Evolutionary conservation across 2,329 filamentous ascomycete genomes (phyloP).

Genomic region (Talaromyces sp.): DNA sequence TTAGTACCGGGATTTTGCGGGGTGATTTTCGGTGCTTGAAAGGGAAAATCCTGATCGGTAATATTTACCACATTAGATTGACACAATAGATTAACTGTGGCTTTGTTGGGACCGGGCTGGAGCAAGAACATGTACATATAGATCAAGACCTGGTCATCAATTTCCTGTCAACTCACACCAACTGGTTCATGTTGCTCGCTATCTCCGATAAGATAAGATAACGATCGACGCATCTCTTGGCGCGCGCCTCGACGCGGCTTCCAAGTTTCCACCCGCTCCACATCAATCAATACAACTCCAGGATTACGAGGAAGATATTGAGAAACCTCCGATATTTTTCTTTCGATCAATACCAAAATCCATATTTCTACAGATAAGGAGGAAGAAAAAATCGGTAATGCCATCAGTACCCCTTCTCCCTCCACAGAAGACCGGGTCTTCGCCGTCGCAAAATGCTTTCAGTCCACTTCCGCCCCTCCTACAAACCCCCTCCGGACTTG

Average conservation of each 20-base stretch:
- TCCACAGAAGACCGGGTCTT: conserved; percentile 1
- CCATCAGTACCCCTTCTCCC: conserved; percentile 37
- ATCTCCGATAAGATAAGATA: conserved; percentile 6
- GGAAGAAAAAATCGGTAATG: conserved; percentile 24
- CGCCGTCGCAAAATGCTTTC: conserved; percentile 6
- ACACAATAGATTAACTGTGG: not conserved
- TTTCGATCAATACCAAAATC: not conserved
- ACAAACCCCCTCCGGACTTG: conserved; percentile 82
- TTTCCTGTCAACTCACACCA: too few species aligned
- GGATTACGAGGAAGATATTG: too few species aligned
- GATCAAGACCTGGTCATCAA: not conserved
- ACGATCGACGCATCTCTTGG: not conserved
- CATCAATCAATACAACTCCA: not conserved
- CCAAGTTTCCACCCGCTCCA: too few species aligned
- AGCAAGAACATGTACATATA: not conserved
- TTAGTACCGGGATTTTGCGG: not conserved
- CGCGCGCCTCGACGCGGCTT: conserved; percentile 2
- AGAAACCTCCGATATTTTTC: not conserved
- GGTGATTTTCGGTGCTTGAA: not conserved
- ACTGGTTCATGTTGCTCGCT: too few species aligned
- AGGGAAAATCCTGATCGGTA: not conserved
- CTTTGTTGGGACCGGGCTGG: not conserved
- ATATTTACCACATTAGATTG: not conserved
- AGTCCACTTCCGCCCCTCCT: conserved; percentile 74
- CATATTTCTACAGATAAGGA: not conserved